phyloP scores from a whole-genome alignment of 2,329 filamentous ascomycete genomes.

The Dendrostoma leiphaemia region DNA sequence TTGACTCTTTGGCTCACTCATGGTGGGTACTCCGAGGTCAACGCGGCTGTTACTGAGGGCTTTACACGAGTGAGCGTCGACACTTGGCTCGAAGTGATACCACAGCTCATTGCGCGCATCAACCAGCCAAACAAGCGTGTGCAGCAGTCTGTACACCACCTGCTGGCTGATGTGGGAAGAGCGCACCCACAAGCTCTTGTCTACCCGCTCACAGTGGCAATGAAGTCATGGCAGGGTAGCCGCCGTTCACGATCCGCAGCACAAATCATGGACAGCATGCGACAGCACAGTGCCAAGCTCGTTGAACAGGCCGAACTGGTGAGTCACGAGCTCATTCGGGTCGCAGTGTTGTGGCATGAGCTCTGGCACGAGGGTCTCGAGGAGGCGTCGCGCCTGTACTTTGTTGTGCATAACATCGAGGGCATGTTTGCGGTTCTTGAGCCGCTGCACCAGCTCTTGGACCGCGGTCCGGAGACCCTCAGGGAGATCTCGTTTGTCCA shows the following conservation, averaged over 20 bases:
- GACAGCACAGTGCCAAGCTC: constrained; percentile 85
- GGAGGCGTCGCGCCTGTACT: constrained; percentile 94
- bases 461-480: constrained; percentile 87
- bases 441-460: constrained; percentile 87
- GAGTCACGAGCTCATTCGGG: constrained; percentile 93
- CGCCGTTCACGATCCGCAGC: constrained; percentile 83
- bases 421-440: constrained; percentile 93
- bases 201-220: constrained; percentile 94
- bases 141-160: constrained; percentile 84
- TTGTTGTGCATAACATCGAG: constrained; percentile 94
- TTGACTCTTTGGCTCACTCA: constrained; percentile 96
- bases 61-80: constrained; percentile 92
- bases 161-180: constrained; percentile 89
- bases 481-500: constrained; percentile 97
- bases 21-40: constrained; percentile 85
- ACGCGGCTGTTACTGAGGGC: constrained; percentile 82
- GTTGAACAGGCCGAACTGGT: constrained; percentile 95
- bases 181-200: constrained; percentile 95
- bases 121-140: constrained; percentile 92
- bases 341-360: constrained; percentile 97
- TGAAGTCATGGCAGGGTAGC: constrained; percentile 85
- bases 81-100: constrained; percentile 98
- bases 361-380: constrained; percentile 98
- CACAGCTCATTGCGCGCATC: constrained; percentile 94
- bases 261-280: constrained; percentile 97